Base-by-base conservation (phyloP, 345 rosid genomes). In the Bruguiera sexangula region DNA sequence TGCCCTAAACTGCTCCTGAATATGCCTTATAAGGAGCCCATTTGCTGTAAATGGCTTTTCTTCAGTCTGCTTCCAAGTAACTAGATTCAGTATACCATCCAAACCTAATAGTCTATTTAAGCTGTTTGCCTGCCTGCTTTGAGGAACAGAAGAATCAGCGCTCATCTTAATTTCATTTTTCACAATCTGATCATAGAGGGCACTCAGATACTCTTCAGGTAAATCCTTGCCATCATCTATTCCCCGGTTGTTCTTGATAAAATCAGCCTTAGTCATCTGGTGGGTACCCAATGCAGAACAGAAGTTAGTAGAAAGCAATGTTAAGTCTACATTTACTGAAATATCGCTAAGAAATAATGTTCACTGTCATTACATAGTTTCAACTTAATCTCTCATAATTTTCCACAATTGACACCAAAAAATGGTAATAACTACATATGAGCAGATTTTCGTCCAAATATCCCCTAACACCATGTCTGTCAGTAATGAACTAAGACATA, bases 211-310 rank as follows among this genome's bases (percentile, higher is more conserved):
- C 67, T 88, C 93, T 84, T 91, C 98, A 68, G 97, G 88, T 70
- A 94, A 85, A 83, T 94, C 98, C 85, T 91, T 91, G 75, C 98
- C 98, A 76, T 86, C 90, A 80, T 94, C 91, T 77, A 94, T 94
- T 76, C 98, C 98, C 77, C 93, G 85, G 70, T 89, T 91, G 79
- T 94, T 91, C 76, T 86, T 79, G 31, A 89, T 82, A 78, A 94
- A 91, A 84, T 87, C 97, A 64, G 89, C 91, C 81, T 89, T 94
- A 57, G 85, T 83, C 98, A 94, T 91, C 98, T 91, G 80, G 53
- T 70, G 56, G 63, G 72, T 68, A 73, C 75, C 76, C 73, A 65
- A 76, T 66, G 52, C 70, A 70, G 52, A 69, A 72, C 22, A 78
- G 9, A 63, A 62, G 66, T 87, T 67, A 86, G 82, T 64, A 54